Conservation (phyloP, 2,329 filamentous ascomycete genomes). For the Ceratocystiopsis minuta region DNA sequence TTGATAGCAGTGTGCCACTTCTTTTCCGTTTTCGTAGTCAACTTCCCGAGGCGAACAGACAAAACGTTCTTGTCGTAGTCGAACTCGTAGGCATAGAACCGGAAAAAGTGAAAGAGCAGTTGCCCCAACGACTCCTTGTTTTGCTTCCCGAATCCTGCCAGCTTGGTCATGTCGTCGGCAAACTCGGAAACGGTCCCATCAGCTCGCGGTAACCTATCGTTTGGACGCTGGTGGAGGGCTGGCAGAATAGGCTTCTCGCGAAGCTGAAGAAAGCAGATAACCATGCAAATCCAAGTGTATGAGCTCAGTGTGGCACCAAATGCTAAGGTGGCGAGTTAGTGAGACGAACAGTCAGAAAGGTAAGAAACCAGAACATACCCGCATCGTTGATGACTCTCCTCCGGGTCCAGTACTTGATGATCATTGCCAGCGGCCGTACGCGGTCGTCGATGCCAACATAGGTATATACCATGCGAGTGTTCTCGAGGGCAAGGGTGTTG, state of each 20-base stretch:
- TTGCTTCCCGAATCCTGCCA: conserved; percentile 54
- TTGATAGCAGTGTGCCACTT: conserved; percentile 67
- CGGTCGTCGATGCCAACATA: conserved; percentile 88
- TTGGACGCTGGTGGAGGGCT: conserved; percentile 57
- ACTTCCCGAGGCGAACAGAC: conserved; percentile 65
- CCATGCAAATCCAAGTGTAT: conserved; percentile 98
- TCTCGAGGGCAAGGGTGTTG: conserved; percentile 85
- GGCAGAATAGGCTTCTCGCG: conserved; percentile 71
- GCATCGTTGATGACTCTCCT: conserved; percentile 87
- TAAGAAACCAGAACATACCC: conserved; percentile 30
- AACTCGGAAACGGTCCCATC: conserved; percentile 60
- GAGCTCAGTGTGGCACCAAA: conserved; percentile 90
- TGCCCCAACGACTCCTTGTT: conserved; percentile 74
- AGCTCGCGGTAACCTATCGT: conserved; percentile 39
- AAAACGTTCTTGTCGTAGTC: conserved; percentile 73
- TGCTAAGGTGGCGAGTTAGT: conserved; percentile 28
- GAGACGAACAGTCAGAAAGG: neutral
- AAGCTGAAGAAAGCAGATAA: conserved; percentile 87
- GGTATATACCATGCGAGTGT: conserved; percentile 93
- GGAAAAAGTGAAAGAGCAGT: conserved; percentile 89
- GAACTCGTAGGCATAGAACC: conserved; percentile 84
- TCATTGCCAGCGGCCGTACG: conserved; percentile 84
- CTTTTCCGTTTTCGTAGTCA: conserved; percentile 70
- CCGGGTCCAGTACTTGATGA: conserved; percentile 95
- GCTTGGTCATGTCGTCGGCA: conserved; percentile 63